phyloP scores from a whole-genome alignment of 2,329 filamentous ascomycete genomes.

The Macrophomina tecta region DNA sequence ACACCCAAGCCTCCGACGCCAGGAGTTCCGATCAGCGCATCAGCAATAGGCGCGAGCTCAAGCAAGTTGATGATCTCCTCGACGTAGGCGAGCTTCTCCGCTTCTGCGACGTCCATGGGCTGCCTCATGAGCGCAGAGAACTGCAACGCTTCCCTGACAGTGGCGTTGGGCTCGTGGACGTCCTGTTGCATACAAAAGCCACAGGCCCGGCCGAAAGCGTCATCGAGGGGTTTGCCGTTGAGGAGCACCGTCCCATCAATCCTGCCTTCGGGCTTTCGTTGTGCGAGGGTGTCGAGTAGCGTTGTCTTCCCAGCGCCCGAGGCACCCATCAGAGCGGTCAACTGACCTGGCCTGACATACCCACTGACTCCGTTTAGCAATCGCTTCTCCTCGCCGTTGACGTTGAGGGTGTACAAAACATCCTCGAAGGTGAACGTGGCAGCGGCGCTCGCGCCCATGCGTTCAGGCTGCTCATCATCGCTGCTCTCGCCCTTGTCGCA shows the following conservation, averaged over 20 bases:
- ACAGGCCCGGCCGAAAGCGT: constrained; percentile 57
- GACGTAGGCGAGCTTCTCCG: constrained; percentile 71
- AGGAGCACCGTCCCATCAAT: constrained; percentile 53
- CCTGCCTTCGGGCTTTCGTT: constrained; percentile 53
- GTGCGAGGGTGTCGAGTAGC: constrained; percentile 48
- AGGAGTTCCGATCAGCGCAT: constrained; percentile 66
- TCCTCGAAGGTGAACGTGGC: constrained; percentile 76
- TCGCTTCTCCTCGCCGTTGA: constrained; percentile 35
- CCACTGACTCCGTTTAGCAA: constrained; percentile 68
- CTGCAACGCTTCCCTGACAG: constrained; percentile 68
- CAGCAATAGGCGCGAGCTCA: constrained; percentile 69
- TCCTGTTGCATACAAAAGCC: constrained; percentile 69
- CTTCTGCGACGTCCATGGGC: constrained; percentile 59
- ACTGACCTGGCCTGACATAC: constrained; percentile 76
- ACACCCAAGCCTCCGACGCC: constrained; percentile 61
- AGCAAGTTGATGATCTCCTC: constrained; percentile 68
- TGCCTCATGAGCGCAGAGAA: constrained; percentile 71
- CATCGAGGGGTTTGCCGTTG: constrained; percentile 43
- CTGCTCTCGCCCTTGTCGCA: not conserved
- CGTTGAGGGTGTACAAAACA: constrained; percentile 75
- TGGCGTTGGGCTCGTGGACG: constrained; percentile 69
- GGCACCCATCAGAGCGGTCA: constrained; percentile 82
- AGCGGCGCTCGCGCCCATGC: not conserved
- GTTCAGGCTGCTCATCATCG: not conserved
- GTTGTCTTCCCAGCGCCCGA: constrained; percentile 63